Percentiles rank a stretch among this genome's conserved stretches.
phyloP scores from a whole-genome alignment of 306 rosid species.

The Aeschynomene evenia region DNA sequence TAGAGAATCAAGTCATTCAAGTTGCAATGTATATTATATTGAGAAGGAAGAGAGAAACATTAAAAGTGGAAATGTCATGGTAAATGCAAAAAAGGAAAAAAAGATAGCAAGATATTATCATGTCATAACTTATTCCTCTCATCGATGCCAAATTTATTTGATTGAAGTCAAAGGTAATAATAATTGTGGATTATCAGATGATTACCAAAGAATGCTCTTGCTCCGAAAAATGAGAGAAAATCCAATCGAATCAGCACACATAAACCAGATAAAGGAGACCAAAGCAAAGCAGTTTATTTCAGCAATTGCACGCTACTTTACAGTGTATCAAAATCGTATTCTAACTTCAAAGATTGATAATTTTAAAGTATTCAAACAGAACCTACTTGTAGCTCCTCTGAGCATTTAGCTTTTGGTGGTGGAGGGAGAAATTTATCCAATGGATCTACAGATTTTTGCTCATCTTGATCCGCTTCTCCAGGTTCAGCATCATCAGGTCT shows the following conservation, averaged over 20 bases:
- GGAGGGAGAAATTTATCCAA: conserved; percentile 79
- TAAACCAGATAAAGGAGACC: neutral
- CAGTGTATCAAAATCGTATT: conserved; percentile 1
- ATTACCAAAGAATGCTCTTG: neutral
- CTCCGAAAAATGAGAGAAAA: neutral
- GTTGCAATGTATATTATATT: neutral
- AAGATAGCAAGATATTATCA: neutral
- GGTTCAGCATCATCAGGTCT: conserved; percentile 52
- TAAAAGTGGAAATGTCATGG: neutral
- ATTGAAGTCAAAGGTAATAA: neutral
- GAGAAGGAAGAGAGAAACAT: neutral
- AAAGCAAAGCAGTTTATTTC: conserved; percentile 1
- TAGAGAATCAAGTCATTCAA: neutral
- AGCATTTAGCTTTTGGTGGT: conserved; percentile 70
- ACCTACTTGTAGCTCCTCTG: conserved; percentile 83
- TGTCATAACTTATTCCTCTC: no score
- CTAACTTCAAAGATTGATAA: conserved; percentile 3
- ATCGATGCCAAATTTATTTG: neutral
- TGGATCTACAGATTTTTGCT: conserved; percentile 45
- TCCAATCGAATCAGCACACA: neutral
- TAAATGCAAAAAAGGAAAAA: neutral
- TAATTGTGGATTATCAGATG: neutral
- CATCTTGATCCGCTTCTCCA: conserved; percentile 50
- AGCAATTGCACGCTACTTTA: conserved; percentile 9
- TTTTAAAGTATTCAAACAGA: conserved; percentile 15